Evolutionary conservation across 805 yeast genomes (phyloP).

Genomic region (Naumovozyma baii): DNA sequence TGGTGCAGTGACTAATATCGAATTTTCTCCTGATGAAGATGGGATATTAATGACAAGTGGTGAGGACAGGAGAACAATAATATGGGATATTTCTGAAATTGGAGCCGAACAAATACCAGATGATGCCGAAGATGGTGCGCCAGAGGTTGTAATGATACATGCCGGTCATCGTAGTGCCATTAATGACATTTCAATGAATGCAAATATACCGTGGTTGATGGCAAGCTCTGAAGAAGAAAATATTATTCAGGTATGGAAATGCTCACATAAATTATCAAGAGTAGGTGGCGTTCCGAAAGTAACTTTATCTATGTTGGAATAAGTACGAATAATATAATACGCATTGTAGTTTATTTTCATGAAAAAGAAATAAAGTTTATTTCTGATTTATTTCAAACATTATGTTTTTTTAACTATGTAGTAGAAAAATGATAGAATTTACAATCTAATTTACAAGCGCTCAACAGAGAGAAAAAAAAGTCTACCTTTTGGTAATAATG

Average conservation of each 20-base stretch:
- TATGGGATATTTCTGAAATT: constrained; percentile 73
- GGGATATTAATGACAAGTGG: constrained; percentile 72
- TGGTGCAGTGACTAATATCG: constrained; percentile 58
- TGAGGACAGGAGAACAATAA: constrained; percentile 62
- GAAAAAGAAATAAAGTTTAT: no score
- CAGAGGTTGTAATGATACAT: constrained; percentile 83
- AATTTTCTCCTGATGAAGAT: constrained; percentile 70
- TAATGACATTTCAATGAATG: constrained; percentile 63
- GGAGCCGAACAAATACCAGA: constrained; percentile 82
- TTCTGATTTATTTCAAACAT: no score
- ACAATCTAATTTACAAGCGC: no score
- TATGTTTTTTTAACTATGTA: no score
- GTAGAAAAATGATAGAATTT: no score
- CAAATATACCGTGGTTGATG: constrained; percentile 61
- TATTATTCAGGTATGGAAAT: constrained; percentile 38
- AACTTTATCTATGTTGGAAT: background rate
- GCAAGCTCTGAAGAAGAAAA: constrained; percentile 46
- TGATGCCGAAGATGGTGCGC: constrained; percentile 85
- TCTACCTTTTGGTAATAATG: no score
- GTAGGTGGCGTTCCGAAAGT: constrained; percentile 19
- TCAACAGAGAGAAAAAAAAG: no score
- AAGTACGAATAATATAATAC: no score
- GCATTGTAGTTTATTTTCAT: no score
- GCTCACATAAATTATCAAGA: constrained; percentile 30
- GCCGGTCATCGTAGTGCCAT: constrained; percentile 81